These are phyloP conservation scores for Sugiyamaella pinicola DNA, from an alignment of 1,139 yeast genomes.

Conservation along the genomic window DNA sequence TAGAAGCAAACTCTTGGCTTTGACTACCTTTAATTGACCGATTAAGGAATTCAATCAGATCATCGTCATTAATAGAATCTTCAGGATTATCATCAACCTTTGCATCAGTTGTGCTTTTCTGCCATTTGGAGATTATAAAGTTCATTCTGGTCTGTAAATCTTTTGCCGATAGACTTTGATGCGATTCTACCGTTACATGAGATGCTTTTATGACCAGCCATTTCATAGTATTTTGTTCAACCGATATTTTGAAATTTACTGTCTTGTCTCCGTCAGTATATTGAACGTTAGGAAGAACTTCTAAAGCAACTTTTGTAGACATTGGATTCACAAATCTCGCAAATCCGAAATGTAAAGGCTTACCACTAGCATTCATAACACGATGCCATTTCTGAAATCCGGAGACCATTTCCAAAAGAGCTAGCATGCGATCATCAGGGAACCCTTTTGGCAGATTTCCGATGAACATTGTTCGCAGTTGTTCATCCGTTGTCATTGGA, in stretches of 20 bases:
- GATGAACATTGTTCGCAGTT: slow-evolving; percentile 39
- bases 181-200: slow-evolving; percentile 1
- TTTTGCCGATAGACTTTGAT: slow-evolving; percentile 4
- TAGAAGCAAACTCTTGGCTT: slow-evolving; percentile 10
- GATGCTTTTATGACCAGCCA: slow-evolving; percentile 17
- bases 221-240: slow-evolving; percentile 12
- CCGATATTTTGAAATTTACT: slow-evolving; percentile 10
- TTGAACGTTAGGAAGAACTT: slow-evolving; percentile 32
- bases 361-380: slow-evolving; percentile 28
- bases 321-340: slow-evolving; percentile 31
- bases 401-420: slow-evolving; percentile 33
- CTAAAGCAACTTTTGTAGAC: slow-evolving; percentile 31
- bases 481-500: slow-evolving; percentile 37
- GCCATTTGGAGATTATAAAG: slow-evolving; percentile 13
- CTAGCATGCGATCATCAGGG: slow-evolving; percentile 36
- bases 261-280: slow-evolving; percentile 1
- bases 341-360: slow-evolving; percentile 33
- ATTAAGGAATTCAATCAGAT: slow-evolving; percentile 15
- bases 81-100: slow-evolving; percentile 5
- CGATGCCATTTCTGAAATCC: slow-evolving; percentile 34
- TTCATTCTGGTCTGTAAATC: slow-evolving; percentile 7
- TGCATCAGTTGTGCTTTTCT: background rate
- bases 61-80: slow-evolving; percentile 14
- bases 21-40: slow-evolving; percentile 15
- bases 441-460: slow-evolving; percentile 38